Base-by-base conservation (phyloP, 441 rosid species). In the Bruguiera hainesii region DNA sequence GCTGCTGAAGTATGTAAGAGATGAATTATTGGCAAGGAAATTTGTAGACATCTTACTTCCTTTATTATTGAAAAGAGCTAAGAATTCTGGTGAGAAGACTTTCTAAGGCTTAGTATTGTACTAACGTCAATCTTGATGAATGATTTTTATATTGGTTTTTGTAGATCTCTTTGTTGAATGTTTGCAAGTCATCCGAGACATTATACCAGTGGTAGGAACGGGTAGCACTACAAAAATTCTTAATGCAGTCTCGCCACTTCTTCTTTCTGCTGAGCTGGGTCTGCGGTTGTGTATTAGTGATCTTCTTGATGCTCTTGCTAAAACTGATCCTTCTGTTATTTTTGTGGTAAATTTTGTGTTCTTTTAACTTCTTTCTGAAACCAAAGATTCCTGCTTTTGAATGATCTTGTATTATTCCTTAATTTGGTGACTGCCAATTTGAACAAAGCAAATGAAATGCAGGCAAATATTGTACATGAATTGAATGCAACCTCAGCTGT, bases 21-120 rank as follows among this genome's bases (percentile, higher is more conserved):
- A 89, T 79, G 76, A 76, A 35, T 71, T 74, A 60, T 59, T 72
- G 42, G 96, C 82, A 31, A 75, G 69, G 73, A 84, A 82, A 73
- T 86, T 90, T 76, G 69, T 90, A 78, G 97, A 91, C 71, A 72
- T 89, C 76, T 77, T 89, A 74, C 90, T 96, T 60, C 85, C 89
- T 60, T 80, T 88, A 75, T 68, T 96, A 57, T 78, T 84, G 48
- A 87, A 77, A 69, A 79, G 80, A 67, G 76, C 64, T 50, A 82
- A 80, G 70, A 78, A 81, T 81, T 78, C 89, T 68, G 98, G 99
- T 93, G 83, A 76, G 80, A 29, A 19, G 66, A 65, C 71, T 62
- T 63, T 53, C 50, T 11, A 42, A 42, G 48, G 18, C 48, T 71
- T 63, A 58, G 7, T 33, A 59, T 63, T 19, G 6, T 69, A 26